Conservation (phyloP, 2,329 filamentous ascomycete genomes). For the Chaetomium olivaceum region DNA sequence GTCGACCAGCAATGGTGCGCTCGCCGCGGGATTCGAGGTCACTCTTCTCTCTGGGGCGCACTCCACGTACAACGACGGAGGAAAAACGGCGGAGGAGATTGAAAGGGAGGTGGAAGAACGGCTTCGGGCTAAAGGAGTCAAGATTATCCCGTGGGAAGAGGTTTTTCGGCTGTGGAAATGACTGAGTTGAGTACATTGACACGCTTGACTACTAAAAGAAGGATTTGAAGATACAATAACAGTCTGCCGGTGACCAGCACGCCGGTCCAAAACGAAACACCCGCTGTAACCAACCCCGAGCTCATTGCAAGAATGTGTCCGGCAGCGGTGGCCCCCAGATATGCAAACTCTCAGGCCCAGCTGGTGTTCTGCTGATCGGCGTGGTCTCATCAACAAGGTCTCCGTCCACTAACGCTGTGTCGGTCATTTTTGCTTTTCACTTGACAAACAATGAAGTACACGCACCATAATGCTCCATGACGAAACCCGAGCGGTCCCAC, state of each 20-base stretch:
- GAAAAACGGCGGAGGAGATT: constrained; percentile 33
- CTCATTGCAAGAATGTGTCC: constrained; percentile 5
- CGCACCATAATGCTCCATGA: constrained; percentile 12
- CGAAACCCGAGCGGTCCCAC: constrained; percentile 7
- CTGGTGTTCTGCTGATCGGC: constrained; percentile 2
- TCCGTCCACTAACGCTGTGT: not conserved
- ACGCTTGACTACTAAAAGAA: not conserved
- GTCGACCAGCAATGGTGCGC: constrained; percentile 34
- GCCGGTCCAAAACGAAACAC: not conserved
- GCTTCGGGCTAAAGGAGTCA: constrained; percentile 30
- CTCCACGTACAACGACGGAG: constrained; percentile 36
- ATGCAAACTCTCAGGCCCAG: not conserved
- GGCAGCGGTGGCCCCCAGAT: constrained; percentile 7
- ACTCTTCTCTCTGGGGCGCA: constrained; percentile 37
- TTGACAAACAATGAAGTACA: not conserved
- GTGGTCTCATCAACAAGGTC: constrained; percentile 12
- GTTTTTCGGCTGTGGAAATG: constrained; percentile 20
- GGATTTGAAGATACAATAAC: not conserved
- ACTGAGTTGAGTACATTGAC: not conserved
- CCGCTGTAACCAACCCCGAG: not conserved
- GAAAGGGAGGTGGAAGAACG: constrained; percentile 35
- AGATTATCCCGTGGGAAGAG: constrained; percentile 32
- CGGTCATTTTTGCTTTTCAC: not conserved
- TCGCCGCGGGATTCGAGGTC: constrained; percentile 36
- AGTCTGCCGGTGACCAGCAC: not conserved